Percentiles rank a stretch among this genome's conserved stretches.
phyloP scores from a whole-genome alignment of 1,284 basidiomycete species.

The Mycena sp. region DNA sequence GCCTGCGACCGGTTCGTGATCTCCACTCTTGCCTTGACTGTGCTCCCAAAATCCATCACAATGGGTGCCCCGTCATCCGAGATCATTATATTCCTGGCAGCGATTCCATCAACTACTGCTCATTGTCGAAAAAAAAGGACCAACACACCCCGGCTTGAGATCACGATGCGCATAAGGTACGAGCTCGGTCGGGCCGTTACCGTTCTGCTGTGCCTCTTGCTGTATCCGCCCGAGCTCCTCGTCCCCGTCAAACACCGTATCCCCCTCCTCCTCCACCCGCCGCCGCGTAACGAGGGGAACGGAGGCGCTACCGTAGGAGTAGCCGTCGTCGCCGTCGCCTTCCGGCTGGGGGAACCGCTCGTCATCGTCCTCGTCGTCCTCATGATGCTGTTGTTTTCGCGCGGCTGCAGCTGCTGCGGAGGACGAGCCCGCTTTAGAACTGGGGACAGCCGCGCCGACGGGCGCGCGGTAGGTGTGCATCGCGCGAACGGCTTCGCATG shows the following conservation, averaged over 20 bases:
- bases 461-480: conserved; percentile 88
- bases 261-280: conserved; percentile 59
- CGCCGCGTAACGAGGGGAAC: conserved; percentile 61
- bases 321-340: conserved; percentile 75
- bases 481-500: conserved; percentile 91
- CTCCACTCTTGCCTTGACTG: conserved; percentile 80
- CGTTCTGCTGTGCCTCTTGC: conserved; percentile 41
- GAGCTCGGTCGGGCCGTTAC: conserved; percentile 57
- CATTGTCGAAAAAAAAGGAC: conserved; percentile 22
- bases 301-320: conserved; percentile 68
- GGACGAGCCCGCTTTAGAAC: conserved; percentile 36
- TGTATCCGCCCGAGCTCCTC: conserved; percentile 63
- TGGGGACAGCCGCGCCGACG: conserved; percentile 46
- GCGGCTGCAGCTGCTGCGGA: conserved; percentile 2
- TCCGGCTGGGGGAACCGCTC: conserved; percentile 77
- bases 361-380: conserved; percentile 59
- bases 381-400: conserved; percentile 30
- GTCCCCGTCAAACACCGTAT: conserved; percentile 81
- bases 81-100: conserved; percentile 91
- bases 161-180: conserved; percentile 97
- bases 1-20: conserved; percentile 89
- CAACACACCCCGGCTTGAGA: conserved; percentile 89
- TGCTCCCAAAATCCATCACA: conserved; percentile 98
- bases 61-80: conserved; percentile 92
- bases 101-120: not conserved